Percentiles rank a stretch among this genome's conserved stretches.
Conservation (phyloP, 2,329 filamentous ascomycete species). For the Trichoderma sp. region DNA sequence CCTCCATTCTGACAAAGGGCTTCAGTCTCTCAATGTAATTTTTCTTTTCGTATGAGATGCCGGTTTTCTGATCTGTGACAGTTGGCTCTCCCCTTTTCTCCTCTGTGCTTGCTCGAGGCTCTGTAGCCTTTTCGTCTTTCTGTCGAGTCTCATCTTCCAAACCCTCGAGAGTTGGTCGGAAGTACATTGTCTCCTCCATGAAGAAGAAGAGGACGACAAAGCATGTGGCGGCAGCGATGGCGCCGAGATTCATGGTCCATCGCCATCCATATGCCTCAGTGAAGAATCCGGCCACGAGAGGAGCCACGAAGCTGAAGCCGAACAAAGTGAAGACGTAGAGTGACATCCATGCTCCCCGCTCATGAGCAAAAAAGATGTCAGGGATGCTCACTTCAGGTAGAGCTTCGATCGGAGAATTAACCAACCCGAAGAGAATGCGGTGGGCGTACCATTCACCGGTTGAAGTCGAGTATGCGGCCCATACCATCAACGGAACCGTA, state of each 20-base stretch:
- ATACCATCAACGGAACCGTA: background rate
- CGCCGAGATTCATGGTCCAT: conserved; percentile 48
- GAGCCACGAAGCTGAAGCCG: conserved; percentile 46
- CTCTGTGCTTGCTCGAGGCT: background rate
- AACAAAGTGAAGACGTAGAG: conserved; percentile 44
- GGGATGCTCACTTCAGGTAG: conserved; percentile 32
- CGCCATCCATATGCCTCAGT: conserved; percentile 47
- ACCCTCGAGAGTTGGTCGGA: background rate
- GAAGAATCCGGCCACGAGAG: conserved; percentile 50
- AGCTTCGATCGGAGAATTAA: conserved; percentile 32
- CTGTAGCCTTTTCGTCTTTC: background rate
- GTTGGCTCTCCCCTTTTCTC: background rate
- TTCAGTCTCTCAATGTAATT: background rate
- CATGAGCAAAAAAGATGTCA: conserved; percentile 44
- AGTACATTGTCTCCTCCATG: conserved; percentile 60
- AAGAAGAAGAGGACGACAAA: conserved; percentile 58
- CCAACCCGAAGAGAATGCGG: conserved; percentile 16
- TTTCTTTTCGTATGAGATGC: background rate
- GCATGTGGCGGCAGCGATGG: conserved; percentile 49
- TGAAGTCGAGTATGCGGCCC: background rate
- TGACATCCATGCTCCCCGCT: conserved; percentile 42
- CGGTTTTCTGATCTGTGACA: background rate
- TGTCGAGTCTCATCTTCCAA: background rate
- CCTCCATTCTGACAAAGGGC: background rate
- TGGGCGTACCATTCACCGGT: background rate